These are phyloP conservation scores for Penicillium samsonianum DNA, from an alignment of 495 filamentous ascomycete species.

Conservation along the genomic window DNA sequence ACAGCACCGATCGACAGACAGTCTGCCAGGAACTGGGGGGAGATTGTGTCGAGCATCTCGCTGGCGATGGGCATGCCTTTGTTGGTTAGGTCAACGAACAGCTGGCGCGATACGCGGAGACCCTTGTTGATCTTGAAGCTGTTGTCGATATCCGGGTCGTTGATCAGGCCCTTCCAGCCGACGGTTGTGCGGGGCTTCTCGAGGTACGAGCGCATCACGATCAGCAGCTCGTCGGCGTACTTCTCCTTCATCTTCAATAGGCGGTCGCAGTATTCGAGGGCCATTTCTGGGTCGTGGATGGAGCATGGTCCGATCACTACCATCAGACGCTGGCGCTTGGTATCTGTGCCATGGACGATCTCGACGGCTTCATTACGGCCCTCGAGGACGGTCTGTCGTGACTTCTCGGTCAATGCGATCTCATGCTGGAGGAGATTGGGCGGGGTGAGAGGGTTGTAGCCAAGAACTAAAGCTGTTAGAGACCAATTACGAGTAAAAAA, in stretches of 20 bases:
- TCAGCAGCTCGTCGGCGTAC: constrained; percentile 83
- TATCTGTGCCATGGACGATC: constrained; percentile 77
- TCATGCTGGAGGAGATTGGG: constrained; percentile 96
- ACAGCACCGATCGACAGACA: constrained; percentile 88
- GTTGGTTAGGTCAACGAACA: constrained; percentile 92
- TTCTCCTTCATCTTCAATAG: constrained; percentile 83
- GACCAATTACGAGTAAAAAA: background rate
- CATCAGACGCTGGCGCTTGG: constrained; percentile 69
- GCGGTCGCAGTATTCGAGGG: constrained; percentile 89
- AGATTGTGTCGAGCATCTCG: constrained; percentile 99
- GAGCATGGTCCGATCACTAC: constrained; percentile 96
- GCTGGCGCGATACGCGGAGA: constrained; percentile 77
- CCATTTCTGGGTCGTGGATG: constrained; percentile 92
- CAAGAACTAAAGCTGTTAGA: constrained; percentile 59
- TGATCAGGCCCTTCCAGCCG: constrained; percentile 99
- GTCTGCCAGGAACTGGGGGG: constrained; percentile 97
- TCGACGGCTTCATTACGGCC: constrained; percentile 80
- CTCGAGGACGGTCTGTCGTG: constrained; percentile 75
- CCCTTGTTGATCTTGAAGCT: constrained; percentile 99
- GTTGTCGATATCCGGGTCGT: constrained; percentile 98
- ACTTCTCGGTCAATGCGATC: constrained; percentile 75
- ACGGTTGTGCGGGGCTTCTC: constrained; percentile 99
- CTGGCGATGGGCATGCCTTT: constrained; percentile 97
- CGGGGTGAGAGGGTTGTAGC: constrained; percentile 91
- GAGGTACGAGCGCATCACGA: constrained; percentile 97